Evolutionary conservation across 169 alveolate species (phyloP).

Genomic region (Cryptosporidium viatorum): DNA sequence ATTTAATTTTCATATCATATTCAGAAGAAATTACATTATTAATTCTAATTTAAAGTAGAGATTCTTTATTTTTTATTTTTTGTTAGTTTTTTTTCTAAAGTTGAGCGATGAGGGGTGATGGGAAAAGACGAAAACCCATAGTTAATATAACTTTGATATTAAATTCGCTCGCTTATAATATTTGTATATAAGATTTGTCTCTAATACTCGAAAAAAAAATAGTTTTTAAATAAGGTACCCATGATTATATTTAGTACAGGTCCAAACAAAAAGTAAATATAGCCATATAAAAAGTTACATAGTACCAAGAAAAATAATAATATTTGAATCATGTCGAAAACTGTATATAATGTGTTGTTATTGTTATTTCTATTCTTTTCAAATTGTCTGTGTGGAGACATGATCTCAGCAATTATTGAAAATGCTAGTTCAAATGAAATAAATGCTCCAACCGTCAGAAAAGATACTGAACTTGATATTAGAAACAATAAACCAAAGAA

Average conservation of each 20-base stretch:
- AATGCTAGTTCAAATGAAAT: not conserved
- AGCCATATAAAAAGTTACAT: not conserved
- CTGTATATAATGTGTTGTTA: not conserved
- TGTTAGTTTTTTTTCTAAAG: no score
- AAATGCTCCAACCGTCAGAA: not conserved
- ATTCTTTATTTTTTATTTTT: not conserved
- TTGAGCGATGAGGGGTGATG: slow-evolving; percentile 13
- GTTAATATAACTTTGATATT: not conserved
- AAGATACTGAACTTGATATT: slow-evolving; percentile 8
- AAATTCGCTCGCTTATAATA: slow-evolving; percentile 12
- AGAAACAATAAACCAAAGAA: slow-evolving; percentile 1
- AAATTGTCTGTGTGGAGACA: slow-evolving; percentile 6
- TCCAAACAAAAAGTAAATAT: not conserved
- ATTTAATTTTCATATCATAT: not conserved
- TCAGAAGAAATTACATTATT: not conserved
- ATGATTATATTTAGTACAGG: not conserved
- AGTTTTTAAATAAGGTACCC: not conserved
- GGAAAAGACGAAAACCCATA: slow-evolving; percentile 7
- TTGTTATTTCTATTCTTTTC: not conserved
- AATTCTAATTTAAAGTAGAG: not conserved
- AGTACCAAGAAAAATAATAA: not conserved
- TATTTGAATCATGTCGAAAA: not conserved
- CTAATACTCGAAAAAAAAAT: slow-evolving; percentile 17
- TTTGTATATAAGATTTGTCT: slow-evolving; percentile 12
- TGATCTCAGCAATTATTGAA: slow-evolving; percentile 49